phyloP scores from a whole-genome alignment of 2,329 filamentous ascomycete species.

The Fusarium newnesense region DNA sequence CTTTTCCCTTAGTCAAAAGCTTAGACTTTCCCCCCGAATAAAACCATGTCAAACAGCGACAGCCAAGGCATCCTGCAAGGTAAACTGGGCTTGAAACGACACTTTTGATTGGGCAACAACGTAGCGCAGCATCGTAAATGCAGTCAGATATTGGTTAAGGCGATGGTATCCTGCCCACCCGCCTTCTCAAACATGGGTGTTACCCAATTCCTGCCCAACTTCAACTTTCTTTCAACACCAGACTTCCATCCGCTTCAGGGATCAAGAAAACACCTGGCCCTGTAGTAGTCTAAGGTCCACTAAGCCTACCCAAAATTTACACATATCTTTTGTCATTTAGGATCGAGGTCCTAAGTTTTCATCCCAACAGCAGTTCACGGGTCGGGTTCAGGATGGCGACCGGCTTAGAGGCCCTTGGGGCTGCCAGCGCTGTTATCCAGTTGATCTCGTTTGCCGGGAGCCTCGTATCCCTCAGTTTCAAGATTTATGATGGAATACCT shows the following conservation, averaged over 20 bases:
- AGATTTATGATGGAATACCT: background rate
- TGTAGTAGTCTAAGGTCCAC: fast-evolving
- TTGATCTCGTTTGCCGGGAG: background rate
- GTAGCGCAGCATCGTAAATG: background rate
- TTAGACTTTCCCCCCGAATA: too few relatives aligned
- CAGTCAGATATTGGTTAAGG: background rate
- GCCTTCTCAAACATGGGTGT: background rate
- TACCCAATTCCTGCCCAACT: background rate
- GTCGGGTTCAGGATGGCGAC: background rate
- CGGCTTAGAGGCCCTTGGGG: background rate
- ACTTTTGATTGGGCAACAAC: background rate
- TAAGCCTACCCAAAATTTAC: fast-evolving
- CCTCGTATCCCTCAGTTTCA: background rate
- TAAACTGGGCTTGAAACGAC: background rate
- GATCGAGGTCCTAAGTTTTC: background rate
- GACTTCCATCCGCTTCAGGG: background rate
- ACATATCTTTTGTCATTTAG: too few relatives aligned
- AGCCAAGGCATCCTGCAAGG: background rate
- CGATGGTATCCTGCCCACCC: too few relatives aligned
- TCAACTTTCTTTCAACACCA: background rate
- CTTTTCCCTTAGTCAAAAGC: conserved; percentile 45
- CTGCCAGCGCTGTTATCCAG: background rate
- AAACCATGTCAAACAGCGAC: background rate
- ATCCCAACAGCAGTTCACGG: background rate
- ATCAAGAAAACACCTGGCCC: background rate